phyloP scores from a whole-genome alignment of 2,329 filamentous ascomycete genomes.

The Fusarium sp. region DNA sequence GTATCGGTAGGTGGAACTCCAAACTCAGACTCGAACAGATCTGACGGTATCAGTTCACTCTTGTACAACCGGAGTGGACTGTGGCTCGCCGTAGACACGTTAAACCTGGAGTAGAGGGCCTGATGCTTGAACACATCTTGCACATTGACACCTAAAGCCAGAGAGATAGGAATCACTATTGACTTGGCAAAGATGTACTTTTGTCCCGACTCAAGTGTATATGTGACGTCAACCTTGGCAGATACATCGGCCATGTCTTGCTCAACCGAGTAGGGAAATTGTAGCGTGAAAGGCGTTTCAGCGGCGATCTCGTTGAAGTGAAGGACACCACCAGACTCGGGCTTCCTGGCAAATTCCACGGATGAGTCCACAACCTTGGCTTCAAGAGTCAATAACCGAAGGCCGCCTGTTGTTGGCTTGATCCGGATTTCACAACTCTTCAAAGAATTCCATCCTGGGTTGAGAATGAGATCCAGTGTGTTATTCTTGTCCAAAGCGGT shows the following conservation, averaged over 20 bases:
- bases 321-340: slow-evolving; percentile 70
- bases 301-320: slow-evolving; percentile 63
- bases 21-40: slow-evolving; percentile 76
- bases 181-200: slow-evolving; percentile 55
- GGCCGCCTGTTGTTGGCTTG: slow-evolving; percentile 75
- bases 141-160: slow-evolving; percentile 94
- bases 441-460: slow-evolving; percentile 81
- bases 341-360: slow-evolving; percentile 62
- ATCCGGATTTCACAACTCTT: slow-evolving; percentile 72
- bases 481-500: slow-evolving; percentile 87
- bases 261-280: slow-evolving; percentile 87
- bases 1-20: slow-evolving; percentile 66
- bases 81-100: slow-evolving; percentile 83
- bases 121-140: slow-evolving; percentile 94
- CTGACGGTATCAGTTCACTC: slow-evolving; percentile 79
- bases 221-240: slow-evolving; percentile 82
- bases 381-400: slow-evolving; percentile 74
- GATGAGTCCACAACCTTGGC: slow-evolving; percentile 63
- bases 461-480: slow-evolving; percentile 80
- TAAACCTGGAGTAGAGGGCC: slow-evolving; percentile 89
- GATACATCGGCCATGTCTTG: slow-evolving; percentile 79
- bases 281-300: slow-evolving; percentile 68
- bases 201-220: slow-evolving; percentile 75
- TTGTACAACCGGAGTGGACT: slow-evolving; percentile 82
- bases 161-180: slow-evolving; percentile 78